These are phyloP conservation scores for Apiospora saccharicola DNA, from an alignment of 2,329 filamentous ascomycete species.

Conservation along the genomic window DNA sequence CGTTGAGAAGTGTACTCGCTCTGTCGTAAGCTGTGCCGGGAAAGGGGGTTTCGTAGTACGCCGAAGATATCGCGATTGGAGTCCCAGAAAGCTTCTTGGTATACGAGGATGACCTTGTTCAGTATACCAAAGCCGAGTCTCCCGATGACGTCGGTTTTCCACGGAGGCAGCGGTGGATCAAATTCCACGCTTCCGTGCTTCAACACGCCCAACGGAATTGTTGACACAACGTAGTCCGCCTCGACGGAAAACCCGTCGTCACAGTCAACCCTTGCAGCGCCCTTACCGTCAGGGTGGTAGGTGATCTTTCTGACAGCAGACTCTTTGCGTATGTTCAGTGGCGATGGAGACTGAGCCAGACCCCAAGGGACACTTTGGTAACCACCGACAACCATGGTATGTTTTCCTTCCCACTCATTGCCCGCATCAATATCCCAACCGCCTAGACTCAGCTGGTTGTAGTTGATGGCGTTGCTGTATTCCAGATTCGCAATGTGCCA, in stretches of 20 bases:
- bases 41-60: conserved; percentile 77
- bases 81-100: conserved; percentile 91
- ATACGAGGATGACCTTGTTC: conserved; percentile 95
- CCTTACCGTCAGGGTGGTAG: conserved; percentile 62
- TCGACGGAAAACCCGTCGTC: conserved; percentile 78
- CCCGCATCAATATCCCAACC: conserved; percentile 98
- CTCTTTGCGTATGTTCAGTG: conserved; percentile 78
- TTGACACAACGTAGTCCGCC: conserved; percentile 91
- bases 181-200: conserved; percentile 87
- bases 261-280: conserved; percentile 71
- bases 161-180: conserved; percentile 85
- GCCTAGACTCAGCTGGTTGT: conserved; percentile 84
- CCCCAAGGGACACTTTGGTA: conserved; percentile 94
- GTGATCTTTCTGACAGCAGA: conserved; percentile 75
- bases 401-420: conserved; percentile 95
- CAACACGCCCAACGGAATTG: conserved; percentile 87
- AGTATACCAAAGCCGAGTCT: conserved; percentile 91
- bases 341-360: conserved; percentile 77
- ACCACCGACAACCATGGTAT: conserved; percentile 91
- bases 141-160: conserved; percentile 82
- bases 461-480: conserved; percentile 93
- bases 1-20: conserved; percentile 79
- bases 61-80: conserved; percentile 91
- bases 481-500: conserved; percentile 99
- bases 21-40: conserved; percentile 75